Base-by-base conservation (phyloP, 768 basidiomycete species). In the Sporobolomyces phaffii region DNA sequence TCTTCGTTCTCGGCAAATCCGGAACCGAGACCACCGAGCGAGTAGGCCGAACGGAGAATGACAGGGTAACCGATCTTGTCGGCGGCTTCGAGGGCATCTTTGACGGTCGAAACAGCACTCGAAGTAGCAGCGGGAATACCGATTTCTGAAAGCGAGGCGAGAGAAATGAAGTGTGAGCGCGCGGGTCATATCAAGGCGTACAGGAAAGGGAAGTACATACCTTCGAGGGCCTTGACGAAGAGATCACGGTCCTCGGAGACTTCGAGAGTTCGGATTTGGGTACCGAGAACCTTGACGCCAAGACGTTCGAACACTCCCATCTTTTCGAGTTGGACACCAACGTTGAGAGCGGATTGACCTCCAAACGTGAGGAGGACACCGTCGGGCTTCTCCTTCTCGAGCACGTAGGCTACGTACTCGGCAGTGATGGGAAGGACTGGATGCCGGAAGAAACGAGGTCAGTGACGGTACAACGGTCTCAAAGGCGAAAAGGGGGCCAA, bases 301-400 rank as follows among this genome's bases (percentile, higher is more conserved):
- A 98, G 82, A 58, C 93, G 84, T 73, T 97, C 92, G 41, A 97
- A 81, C 48, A 98, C 81, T 75, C 94, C 94, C 94, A 97, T 98
- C 74, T 86, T 87, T 80, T 98, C 93, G 41, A 99, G 84, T 75
- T 87, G 88, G 73, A 99, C 92, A 69, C 96, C 96, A 65, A 98
- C 96, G 76, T 99, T 99, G 69, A 99, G 82, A 5, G 96, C 96
- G 71, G 90, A 91, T 78, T 98, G 96, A 24, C 96, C 96, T 78
- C 96, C 96, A 73, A 99, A 98, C 15, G 96, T 98, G 65, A 99
- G 85, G 40, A 99, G 82, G 72, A 99, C 89, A 68, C 96, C 96
- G 76, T 98, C 96, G 0, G 96, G 96, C 13, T 92, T 84, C 80
- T 98, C 96, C 80, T 94, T 96, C 81, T 99, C 96, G 77, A 98